Percentiles rank a stretch among this genome's conserved stretches.
Evolutionary conservation across 495 filamentous ascomycete genomes (phyloP).

Genomic region (Trichocladium uniseriatum): DNA sequence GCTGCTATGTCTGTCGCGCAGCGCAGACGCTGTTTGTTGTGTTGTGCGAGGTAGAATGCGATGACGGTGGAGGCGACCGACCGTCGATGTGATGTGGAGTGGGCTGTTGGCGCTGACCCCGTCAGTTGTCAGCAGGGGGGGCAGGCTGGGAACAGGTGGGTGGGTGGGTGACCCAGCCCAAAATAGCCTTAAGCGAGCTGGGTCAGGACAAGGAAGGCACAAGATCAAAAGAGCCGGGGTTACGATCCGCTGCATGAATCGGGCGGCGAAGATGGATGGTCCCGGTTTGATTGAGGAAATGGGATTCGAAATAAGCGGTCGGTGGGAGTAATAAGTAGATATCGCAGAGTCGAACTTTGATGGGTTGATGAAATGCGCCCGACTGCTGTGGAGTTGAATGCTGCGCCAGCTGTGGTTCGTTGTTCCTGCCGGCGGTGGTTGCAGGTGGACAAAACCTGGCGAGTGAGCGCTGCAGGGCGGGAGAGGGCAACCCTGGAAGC

Average conservation of each 20-base stretch:
- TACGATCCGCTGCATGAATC: too few species aligned
- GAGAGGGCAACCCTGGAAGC: too few species aligned
- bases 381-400: not conserved
- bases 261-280: too few species aligned
- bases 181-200: constrained; percentile 18
- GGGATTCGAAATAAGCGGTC: too few species aligned
- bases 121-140: constrained; percentile 17
- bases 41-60: not conserved
- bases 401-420: too few species aligned
- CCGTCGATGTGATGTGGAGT: constrained; percentile 16
- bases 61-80: constrained; percentile 6
- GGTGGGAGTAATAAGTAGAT: too few species aligned
- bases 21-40: constrained; percentile 14
- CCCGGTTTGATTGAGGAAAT: too few species aligned
- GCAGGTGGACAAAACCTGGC: too few species aligned
- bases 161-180: constrained; percentile 10
- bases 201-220: not conserved
- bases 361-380: not conserved
- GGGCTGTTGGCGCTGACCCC: constrained; percentile 17
- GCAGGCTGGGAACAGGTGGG: constrained; percentile 8
- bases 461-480: too few species aligned
- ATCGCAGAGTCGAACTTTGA: too few species aligned
- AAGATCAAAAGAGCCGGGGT: not conserved
- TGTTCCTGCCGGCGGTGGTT: too few species aligned
- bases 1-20: constrained; percentile 11